Percentiles rank a stretch among this genome's conserved stretches.
These are phyloP conservation scores for Entonaema liquescens DNA, from an alignment of 495 filamentous ascomycete genomes.

Conservation along the genomic window DNA sequence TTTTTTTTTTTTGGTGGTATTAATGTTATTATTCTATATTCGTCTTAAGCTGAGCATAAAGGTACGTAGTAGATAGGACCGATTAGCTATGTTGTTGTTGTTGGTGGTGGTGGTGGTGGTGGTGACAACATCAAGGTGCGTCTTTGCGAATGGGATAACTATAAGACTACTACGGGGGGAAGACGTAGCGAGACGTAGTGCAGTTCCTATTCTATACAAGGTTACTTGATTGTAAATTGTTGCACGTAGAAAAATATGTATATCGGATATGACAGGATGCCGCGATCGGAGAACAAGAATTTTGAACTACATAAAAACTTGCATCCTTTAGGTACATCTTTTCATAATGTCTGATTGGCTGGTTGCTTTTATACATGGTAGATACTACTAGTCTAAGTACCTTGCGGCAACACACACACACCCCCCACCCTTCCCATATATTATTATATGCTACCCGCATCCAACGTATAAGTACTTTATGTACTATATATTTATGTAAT, in stretches of 20 bases:
- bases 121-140: background rate
- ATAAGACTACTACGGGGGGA: background rate
- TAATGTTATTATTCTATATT: background rate
- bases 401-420: too few relatives aligned
- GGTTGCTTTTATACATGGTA: background rate
- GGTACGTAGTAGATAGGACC: too few relatives aligned
- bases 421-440: too few relatives aligned
- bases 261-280: conserved; percentile 15
- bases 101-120: background rate
- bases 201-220: conserved; percentile 1
- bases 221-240: conserved; percentile 5
- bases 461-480: too few relatives aligned
- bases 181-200: background rate
- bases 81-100: too few relatives aligned
- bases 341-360: background rate
- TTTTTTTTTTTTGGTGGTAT: background rate
- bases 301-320: conserved; percentile 17
- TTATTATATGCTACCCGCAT: too few relatives aligned
- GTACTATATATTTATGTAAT: too few relatives aligned
- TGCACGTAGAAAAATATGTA: background rate
- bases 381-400: background rate
- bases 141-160: background rate
- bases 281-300: conserved; percentile 42
- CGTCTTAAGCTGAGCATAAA: too few relatives aligned
- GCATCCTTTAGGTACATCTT: background rate